phyloP scores from a whole-genome alignment of 441 rosid genomes.

The Populus hybrid region DNA sequence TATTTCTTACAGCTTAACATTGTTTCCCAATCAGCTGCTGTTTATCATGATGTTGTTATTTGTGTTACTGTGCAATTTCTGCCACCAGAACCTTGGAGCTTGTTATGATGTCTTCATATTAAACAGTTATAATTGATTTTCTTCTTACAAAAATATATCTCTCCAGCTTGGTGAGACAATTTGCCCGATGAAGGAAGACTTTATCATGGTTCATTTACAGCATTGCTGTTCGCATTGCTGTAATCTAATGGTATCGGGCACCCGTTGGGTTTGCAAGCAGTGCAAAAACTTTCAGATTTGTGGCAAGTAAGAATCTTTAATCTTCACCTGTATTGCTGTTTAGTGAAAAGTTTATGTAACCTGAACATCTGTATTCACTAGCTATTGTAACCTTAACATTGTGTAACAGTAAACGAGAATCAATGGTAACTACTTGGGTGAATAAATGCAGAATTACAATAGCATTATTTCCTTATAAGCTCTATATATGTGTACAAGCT shows the following conservation, averaged over 20 bases:
- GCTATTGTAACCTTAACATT: neutral
- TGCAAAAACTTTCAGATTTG: constrained; percentile 97
- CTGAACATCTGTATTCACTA: neutral
- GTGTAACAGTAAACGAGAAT: neutral
- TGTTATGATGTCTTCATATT: neutral
- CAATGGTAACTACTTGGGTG: neutral
- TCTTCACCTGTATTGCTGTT: neutral
- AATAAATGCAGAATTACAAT: neutral
- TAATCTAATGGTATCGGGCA: constrained; percentile 86
- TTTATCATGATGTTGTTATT: neutral
- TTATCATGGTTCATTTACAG: constrained; percentile 98
- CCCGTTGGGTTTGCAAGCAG: constrained; percentile 89
- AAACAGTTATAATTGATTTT: neutral
- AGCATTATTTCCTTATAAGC: neutral
- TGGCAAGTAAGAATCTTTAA: constrained; percentile 65
- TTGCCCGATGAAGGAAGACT: constrained; percentile 98
- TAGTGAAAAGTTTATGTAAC: neutral
- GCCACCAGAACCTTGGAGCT: neutral
- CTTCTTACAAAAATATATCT: neutral
- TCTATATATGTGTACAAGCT: neutral
- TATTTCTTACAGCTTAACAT: constrained; percentile 8
- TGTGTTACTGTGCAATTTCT: neutral
- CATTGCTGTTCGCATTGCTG: constrained; percentile 91
- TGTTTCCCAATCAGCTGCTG: neutral
- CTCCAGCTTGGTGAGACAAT: constrained; percentile 98